Evolutionary conservation across 2,329 filamentous ascomycete genomes (phyloP).

Genomic region (Fusarium acutatum): DNA sequence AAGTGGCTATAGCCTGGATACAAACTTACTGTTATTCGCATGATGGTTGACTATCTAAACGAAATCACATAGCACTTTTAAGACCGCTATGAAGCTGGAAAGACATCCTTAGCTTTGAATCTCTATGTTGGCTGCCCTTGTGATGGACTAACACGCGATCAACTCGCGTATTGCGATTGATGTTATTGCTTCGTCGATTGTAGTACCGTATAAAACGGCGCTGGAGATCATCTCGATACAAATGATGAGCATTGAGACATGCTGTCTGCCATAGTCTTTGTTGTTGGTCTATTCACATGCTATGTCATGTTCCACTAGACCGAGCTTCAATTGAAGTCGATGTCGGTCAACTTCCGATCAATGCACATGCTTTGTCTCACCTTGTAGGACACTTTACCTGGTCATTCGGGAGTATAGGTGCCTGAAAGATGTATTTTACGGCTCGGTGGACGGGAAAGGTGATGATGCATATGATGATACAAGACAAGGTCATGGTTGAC

Average conservation of each 20-base stretch:
- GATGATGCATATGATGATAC: not conserved
- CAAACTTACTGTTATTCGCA: not conserved
- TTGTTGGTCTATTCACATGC: not conserved
- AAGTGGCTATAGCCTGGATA: not conserved
- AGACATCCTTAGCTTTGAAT: not conserved
- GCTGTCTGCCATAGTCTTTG: not conserved
- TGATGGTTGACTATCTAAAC: not conserved
- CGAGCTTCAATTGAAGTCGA: constrained; percentile 1
- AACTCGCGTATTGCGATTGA: not conserved
- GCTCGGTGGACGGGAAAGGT: constrained; percentile 1
- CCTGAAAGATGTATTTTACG: not conserved
- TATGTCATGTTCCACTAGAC: not conserved
- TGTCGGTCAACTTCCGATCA: constrained; percentile 22
- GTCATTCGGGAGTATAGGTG: not conserved
- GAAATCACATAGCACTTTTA: not conserved
- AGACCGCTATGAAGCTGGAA: not conserved
- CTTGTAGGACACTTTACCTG: not conserved
- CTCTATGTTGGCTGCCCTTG: not conserved
- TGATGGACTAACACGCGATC: not conserved
- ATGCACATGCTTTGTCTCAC: not conserved
- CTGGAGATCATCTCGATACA: not conserved
- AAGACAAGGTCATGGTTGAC: constrained; percentile 4
- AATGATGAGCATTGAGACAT: not conserved
- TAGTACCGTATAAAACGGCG: not conserved
- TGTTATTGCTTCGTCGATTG: not conserved